phyloP scores from a whole-genome alignment of 345 rosid genomes.

The Mangifera indica region DNA sequence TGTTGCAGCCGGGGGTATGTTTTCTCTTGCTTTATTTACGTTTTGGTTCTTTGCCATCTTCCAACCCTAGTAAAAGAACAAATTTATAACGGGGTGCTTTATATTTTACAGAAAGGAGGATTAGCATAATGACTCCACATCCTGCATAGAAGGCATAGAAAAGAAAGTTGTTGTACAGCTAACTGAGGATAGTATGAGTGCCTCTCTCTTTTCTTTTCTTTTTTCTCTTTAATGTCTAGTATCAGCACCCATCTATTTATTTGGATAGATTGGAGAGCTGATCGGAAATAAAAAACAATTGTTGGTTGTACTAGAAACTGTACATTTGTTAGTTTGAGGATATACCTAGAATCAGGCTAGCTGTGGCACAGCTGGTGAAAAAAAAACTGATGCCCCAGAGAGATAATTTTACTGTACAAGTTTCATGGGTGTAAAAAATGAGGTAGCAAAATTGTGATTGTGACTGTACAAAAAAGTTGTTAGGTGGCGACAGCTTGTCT shows the following conservation, averaged over 20 bases:
- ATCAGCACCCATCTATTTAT: constrained; percentile 35
- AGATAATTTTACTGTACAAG: constrained; percentile 36
- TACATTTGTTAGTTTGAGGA: constrained; percentile 48
- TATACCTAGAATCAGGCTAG: constrained; percentile 48
- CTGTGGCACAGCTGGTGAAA: constrained; percentile 35
- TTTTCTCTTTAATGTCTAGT: constrained; percentile 21
- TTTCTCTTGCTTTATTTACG: constrained; percentile 7
- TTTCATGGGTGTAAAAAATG: constrained; percentile 40
- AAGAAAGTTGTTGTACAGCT: constrained; percentile 55
- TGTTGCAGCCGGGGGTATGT: constrained; percentile 90
- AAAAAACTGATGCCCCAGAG: constrained; percentile 31
- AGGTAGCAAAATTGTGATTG: constrained; percentile 28
- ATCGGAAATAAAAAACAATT: constrained; percentile 30
- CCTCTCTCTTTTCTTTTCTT: constrained; percentile 33
- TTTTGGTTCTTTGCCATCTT: not conserved
- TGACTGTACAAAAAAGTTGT: constrained; percentile 46
- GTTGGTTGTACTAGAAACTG: constrained; percentile 42
- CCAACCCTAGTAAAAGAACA: not conserved
- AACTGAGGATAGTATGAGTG: constrained; percentile 51
- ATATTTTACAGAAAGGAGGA: constrained; percentile 57
- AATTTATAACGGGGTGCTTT: not conserved
- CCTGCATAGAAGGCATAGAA: constrained; percentile 39
- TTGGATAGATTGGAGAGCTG: constrained; percentile 42
- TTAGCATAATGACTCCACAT: constrained; percentile 52
- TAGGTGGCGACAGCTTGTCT: constrained; percentile 26